These are phyloP conservation scores for Pseudocercospora macadamiae DNA, from an alignment of 2,329 filamentous ascomycete genomes.

Conservation along the genomic window DNA sequence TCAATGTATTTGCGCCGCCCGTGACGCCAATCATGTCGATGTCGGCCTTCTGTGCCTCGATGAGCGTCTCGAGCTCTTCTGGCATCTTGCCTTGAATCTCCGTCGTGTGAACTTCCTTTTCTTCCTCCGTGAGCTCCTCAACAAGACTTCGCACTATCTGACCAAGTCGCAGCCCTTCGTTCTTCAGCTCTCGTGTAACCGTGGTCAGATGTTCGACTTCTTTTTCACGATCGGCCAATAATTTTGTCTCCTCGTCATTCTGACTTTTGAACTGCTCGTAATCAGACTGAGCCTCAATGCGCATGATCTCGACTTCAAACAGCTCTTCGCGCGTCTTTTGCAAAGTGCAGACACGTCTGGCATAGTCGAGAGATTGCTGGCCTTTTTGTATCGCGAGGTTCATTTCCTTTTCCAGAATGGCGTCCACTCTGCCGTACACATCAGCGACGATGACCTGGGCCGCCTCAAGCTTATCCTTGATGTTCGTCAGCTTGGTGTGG, in stretches of 20 bases:
- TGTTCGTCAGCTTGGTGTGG: constrained; percentile 69
- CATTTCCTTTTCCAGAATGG: constrained; percentile 49
- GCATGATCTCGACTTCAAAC: constrained; percentile 69
- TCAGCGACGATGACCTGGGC: constrained; percentile 45
- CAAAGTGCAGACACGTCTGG: constrained; percentile 64
- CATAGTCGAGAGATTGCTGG: constrained; percentile 55
- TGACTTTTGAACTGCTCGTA: constrained; percentile 67
- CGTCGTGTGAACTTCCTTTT: constrained; percentile 30
- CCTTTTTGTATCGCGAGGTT: constrained; percentile 38
- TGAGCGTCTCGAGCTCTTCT: constrained; percentile 67
- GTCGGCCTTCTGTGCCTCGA: constrained; percentile 72
- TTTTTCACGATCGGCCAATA: constrained; percentile 53
- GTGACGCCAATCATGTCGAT: constrained; percentile 71
- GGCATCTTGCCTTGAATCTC: constrained; percentile 34
- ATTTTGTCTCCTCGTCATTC: constrained; percentile 59
- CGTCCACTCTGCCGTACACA: constrained; percentile 47
- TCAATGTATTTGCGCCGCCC: constrained; percentile 73
- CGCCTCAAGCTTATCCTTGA: constrained; percentile 51
- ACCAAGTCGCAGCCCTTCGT: constrained; percentile 21
- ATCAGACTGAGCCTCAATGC: constrained; percentile 84
- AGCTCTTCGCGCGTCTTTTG: constrained; percentile 64
- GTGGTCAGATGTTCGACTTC: constrained; percentile 44
- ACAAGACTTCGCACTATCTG: constrained; percentile 32
- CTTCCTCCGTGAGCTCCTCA: constrained; percentile 25
- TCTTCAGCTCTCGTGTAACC: not conserved